Evolutionary conservation across 169 alveolate genomes (phyloP), one percentile per base, ranked within the genome.

Genomic region (Eimeria necatrix): DNA sequence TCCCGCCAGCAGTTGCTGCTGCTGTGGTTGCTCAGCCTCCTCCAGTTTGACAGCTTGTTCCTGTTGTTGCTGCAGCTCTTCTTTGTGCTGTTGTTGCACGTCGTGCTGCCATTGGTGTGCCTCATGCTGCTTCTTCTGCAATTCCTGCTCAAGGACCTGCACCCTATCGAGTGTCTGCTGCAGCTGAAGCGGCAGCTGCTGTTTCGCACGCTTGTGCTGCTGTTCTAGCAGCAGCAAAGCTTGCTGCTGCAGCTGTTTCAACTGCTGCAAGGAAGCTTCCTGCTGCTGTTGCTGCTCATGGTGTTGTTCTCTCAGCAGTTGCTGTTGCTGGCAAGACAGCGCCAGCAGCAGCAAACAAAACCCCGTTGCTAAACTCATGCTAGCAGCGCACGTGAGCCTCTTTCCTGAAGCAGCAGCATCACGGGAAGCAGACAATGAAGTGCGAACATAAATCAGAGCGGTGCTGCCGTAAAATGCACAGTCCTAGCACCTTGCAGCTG

Each of bases 121-220:
- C 41, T 32, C 41, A 32, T 32, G 85, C 61, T 74, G 85, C 59
- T 74, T 9, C 59, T 41, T 74, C 26, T 74, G 85, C 85, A 32
- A 53, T 51, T 74, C 85, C 59, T 74, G 85, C 49, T 74, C 85
- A 4, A 74, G 59, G 20, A 74, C 59, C 61, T 74, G 85, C 20
- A 48, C 59, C 16, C 85, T 74, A 16, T 74, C 85, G 4, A 74
- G 59, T n/a, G 85, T 74, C 26, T 74, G 85, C 85, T 74, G 85
- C 60, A 74, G 85, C 85, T 74, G 85, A 49, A 74, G 85, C 85
- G 85, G 85, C 61, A 74, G 85, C 59, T 74, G 85, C 59, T 32
- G 59, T 22, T 12, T 32, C 4, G 85, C 53, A 20, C 85, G 85
- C 20, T 74, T 74, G 85, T 74, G 85, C 60, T 74, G 85, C 85